Evolutionary conservation across 139 green algal species (phyloP).

Genomic region (Chlamydomonas incerta): DNA sequence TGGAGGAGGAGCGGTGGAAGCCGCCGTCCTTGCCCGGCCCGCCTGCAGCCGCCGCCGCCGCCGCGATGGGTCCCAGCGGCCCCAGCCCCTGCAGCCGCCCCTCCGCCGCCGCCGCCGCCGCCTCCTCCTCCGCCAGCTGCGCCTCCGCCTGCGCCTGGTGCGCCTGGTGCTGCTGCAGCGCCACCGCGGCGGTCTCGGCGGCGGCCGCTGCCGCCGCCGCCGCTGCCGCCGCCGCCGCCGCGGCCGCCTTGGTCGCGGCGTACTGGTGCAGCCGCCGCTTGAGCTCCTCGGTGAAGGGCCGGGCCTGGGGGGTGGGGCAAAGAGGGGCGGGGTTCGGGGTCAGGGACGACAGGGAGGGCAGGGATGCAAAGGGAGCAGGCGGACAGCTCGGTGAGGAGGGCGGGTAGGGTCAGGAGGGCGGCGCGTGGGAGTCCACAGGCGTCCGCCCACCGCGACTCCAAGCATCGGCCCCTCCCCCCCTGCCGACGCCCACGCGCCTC

Average conservation of each 20-base stretch:
- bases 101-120: background rate
- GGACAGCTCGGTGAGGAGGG: too few relatives aligned
- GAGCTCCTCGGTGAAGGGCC: slow-evolving; percentile 21
- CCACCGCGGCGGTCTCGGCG: background rate
- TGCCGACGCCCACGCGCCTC: too few relatives aligned
- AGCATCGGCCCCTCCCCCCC: too few relatives aligned
- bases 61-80: background rate
- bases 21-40: too few relatives aligned
- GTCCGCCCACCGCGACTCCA: too few relatives aligned
- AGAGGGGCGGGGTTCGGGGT: too few relatives aligned
- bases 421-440: too few relatives aligned
- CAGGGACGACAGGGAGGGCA: too few relatives aligned
- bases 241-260: background rate
- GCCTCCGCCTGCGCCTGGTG: background rate
- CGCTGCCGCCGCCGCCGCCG: background rate
- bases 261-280: slow-evolving; percentile 33
- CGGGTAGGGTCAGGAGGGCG: too few relatives aligned
- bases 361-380: too few relatives aligned
- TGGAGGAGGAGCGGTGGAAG: background rate
- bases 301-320: background rate
- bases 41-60: too few relatives aligned
- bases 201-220: background rate
- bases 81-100: background rate
- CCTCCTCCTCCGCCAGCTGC: background rate
- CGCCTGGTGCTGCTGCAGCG: background rate